Evolutionary conservation across 2,329 filamentous ascomycete genomes (phyloP).

Genomic region (Capronia americana): DNA sequence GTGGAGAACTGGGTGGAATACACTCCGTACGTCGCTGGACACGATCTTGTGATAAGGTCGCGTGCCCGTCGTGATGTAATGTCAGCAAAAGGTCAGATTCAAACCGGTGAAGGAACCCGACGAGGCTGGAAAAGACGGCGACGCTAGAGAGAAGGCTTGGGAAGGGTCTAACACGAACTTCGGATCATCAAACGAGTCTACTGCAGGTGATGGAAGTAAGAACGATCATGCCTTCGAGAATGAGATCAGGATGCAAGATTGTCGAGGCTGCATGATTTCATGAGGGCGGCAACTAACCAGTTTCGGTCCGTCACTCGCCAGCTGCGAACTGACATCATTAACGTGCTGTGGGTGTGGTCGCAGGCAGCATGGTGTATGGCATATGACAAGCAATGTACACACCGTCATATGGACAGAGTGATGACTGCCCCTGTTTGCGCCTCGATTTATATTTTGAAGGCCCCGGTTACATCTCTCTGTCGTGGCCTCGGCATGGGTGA

Average conservation of each 20-base stretch:
- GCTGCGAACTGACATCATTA: neutral
- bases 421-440: neutral
- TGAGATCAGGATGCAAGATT: conserved; percentile 7
- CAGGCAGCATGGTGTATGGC: neutral
- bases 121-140: neutral
- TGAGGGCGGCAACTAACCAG: neutral
- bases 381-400: neutral
- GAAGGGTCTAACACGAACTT: neutral
- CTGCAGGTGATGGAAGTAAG: neutral
- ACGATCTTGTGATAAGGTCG: neutral
- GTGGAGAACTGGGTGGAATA: neutral
- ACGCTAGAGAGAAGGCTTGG: neutral
- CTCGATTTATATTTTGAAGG: neutral
- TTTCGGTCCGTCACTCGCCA: neutral
- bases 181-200: neutral
- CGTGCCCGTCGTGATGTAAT: conserved; percentile 4
- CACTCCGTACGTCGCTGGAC: neutral
- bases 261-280: conserved; percentile 2
- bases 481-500: neutral
- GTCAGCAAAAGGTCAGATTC: neutral
- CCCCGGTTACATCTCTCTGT: neutral
- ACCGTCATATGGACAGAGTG: neutral
- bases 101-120: neutral
- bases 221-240: neutral
- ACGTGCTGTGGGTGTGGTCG: neutral